Conservation (phyloP, 1,284 basidiomycete species). For the Boletus holoroseus region DNA sequence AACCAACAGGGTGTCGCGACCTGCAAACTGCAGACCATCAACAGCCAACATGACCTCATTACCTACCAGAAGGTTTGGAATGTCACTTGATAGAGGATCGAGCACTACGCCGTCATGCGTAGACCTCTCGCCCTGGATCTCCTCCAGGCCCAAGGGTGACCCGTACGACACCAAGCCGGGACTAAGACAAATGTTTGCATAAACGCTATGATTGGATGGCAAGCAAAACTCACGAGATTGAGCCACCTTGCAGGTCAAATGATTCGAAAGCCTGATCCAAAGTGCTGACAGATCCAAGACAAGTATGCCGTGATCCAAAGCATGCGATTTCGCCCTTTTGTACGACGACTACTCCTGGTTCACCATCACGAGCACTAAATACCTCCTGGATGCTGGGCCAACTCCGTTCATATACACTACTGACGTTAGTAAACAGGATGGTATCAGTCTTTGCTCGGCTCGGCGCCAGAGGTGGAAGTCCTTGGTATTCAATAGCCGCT, state of each 20-base stretch:
- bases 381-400: constrained; percentile 22
- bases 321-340: constrained; percentile 43
- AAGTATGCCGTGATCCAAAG: constrained; percentile 26
- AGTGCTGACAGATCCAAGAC: constrained; percentile 9
- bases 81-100: constrained; percentile 43
- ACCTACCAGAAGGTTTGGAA: constrained; percentile 44
- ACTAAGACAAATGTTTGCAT: constrained; percentile 25
- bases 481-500: constrained; percentile 56
- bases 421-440: constrained; percentile 58
- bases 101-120: constrained; percentile 63
- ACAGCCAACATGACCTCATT: constrained; percentile 59
- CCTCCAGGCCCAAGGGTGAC: constrained; percentile 52
- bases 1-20: constrained; percentile 64
- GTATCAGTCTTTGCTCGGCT: constrained; percentile 34
- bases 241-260: constrained; percentile 31
- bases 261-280: constrained; percentile 17
- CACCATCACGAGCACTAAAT: constrained; percentile 19
- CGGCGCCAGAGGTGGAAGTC: constrained; percentile 56
- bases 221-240: constrained; percentile 42
- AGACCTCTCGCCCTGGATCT: constrained; percentile 58
- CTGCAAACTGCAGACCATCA: constrained; percentile 69
- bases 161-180: constrained; percentile 61
- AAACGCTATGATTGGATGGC: neutral
- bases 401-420: constrained; percentile 41
- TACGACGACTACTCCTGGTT: constrained; percentile 38